These are phyloP conservation scores for Aspergillus brasiliensis DNA, from an alignment of 2,329 filamentous ascomycete genomes.

Conservation along the genomic window DNA sequence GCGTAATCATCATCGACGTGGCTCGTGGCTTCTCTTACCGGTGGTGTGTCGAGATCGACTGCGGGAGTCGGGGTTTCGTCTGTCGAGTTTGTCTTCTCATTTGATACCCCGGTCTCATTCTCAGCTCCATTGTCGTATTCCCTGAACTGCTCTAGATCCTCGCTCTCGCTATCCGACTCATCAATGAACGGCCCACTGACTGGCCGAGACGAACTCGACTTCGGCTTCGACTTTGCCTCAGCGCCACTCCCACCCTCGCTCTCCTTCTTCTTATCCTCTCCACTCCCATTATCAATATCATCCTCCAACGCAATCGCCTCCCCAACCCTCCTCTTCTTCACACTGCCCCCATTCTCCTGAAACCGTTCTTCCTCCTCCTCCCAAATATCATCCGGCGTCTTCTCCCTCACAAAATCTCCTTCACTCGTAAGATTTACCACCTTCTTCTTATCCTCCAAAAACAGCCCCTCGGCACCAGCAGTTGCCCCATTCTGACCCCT, in stretches of 20 bases:
- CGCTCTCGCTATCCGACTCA: conserved; percentile 59
- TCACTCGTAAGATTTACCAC: conserved; percentile 10
- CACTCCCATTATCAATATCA: background rate
- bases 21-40: conserved; percentile 55
- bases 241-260: background rate
- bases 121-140: conserved; percentile 20
- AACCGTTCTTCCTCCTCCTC: conserved; percentile 31
- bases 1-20: conserved; percentile 52
- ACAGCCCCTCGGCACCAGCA: conserved; percentile 30
- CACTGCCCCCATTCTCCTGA: conserved; percentile 34
- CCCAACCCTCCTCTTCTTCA: conserved; percentile 39
- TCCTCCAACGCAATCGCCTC: conserved; percentile 22
- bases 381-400: conserved; percentile 39
- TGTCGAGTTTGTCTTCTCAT: background rate
- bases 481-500: conserved; percentile 28
- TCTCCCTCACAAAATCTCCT: conserved; percentile 21
- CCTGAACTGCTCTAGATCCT: conserved; percentile 38
- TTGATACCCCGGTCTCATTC: background rate
- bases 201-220: conserved; percentile 14
- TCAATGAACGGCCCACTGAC: conserved; percentile 44
- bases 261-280: background rate
- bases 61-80: conserved; percentile 23
- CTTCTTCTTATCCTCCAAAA: conserved; percentile 38
- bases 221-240: background rate
- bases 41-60: conserved; percentile 33